phyloP scores from a whole-genome alignment of 208 protist species.

The Leishmania tarentolae region DNA sequence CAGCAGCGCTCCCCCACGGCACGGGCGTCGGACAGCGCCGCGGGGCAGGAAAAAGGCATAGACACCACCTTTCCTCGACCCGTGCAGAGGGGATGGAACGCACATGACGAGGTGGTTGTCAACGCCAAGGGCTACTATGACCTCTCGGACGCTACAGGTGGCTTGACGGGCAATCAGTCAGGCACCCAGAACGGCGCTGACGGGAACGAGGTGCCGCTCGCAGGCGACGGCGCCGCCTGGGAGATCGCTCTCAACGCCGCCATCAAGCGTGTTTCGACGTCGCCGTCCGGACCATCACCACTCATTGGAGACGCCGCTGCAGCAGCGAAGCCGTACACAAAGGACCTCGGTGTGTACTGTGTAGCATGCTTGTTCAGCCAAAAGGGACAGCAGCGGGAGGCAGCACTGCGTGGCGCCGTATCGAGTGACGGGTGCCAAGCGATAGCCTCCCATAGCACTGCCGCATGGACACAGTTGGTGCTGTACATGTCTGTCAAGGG shows the following conservation, averaged over 20 bases:
- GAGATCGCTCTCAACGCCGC: slow-evolving; percentile 66
- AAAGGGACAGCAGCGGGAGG: slow-evolving; percentile 74
- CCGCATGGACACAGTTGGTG: slow-evolving; percentile 45
- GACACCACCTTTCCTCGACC: background rate
- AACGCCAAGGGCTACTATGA: slow-evolving; percentile 68
- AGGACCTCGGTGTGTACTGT: slow-evolving; percentile 75
- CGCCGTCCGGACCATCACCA: slow-evolving; percentile 33
- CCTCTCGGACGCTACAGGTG: slow-evolving; percentile 37
- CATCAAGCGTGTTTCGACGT: slow-evolving; percentile 44
- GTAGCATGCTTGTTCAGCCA: slow-evolving; percentile 71
- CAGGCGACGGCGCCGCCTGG: slow-evolving; percentile 61
- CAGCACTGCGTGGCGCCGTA: slow-evolving; percentile 63
- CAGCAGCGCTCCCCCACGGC: background rate
- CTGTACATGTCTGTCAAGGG: slow-evolving; percentile 65
- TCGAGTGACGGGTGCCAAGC: slow-evolving; percentile 50
- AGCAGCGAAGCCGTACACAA: slow-evolving; percentile 46
- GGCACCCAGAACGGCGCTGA: background rate
- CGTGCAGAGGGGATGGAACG: slow-evolving; percentile 3
- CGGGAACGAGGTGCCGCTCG: slow-evolving; percentile 32
- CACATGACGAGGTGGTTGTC: slow-evolving; percentile 72
- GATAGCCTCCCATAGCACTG: slow-evolving; percentile 44
- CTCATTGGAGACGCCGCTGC: slow-evolving; percentile 46
- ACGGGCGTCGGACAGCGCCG: background rate
- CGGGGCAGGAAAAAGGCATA: background rate
- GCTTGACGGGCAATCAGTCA: background rate